Evolutionary conservation across 148 eudicot species (phyloP).

Genomic region (Tetragonia tetragonoides): DNA sequence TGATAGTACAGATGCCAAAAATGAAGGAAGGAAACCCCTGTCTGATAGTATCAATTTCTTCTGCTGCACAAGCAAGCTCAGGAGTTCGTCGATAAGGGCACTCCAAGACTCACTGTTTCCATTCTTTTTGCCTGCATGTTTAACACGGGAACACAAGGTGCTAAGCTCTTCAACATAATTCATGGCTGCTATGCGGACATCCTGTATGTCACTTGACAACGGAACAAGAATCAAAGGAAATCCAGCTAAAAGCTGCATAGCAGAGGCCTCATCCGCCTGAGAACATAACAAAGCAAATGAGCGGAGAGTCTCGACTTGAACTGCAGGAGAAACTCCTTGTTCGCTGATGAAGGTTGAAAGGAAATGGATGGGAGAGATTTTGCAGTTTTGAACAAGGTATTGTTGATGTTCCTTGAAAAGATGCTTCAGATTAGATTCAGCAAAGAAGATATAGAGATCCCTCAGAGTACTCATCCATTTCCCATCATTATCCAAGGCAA

Average conservation of each 20-base stretch:
- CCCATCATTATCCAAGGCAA: slow-evolving; percentile 43
- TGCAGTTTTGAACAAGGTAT: slow-evolving; percentile 45
- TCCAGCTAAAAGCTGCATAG: slow-evolving; percentile 51
- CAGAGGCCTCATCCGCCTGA: slow-evolving; percentile 47
- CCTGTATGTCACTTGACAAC: slow-evolving; percentile 61
- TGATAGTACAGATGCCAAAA: slow-evolving; percentile 62
- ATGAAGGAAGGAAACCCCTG: slow-evolving; percentile 52
- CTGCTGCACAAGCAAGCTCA: slow-evolving; percentile 65
- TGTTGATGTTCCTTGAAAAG: slow-evolving; percentile 61
- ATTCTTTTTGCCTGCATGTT: slow-evolving; percentile 42
- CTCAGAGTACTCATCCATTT: slow-evolving; percentile 41
- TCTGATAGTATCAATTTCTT: slow-evolving; percentile 78
- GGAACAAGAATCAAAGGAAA: slow-evolving; percentile 77
- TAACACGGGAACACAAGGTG: slow-evolving; percentile 47
- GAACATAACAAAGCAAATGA: slow-evolving; percentile 55
- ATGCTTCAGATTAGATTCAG: slow-evolving; percentile 47
- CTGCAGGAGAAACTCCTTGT: slow-evolving; percentile 59
- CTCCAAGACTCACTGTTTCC: slow-evolving; percentile 51
- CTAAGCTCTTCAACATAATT: slow-evolving; percentile 66
- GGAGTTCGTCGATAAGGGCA: slow-evolving; percentile 59
- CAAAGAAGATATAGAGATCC: slow-evolving; percentile 64
- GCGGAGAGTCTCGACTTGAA: slow-evolving; percentile 71
- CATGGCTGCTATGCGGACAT: slow-evolving; percentile 74
- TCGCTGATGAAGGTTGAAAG: slow-evolving; percentile 53
- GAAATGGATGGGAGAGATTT: slow-evolving; percentile 44